phyloP scores from a whole-genome alignment of 2,329 filamentous ascomycete genomes.

The Exophiala sp. region DNA sequence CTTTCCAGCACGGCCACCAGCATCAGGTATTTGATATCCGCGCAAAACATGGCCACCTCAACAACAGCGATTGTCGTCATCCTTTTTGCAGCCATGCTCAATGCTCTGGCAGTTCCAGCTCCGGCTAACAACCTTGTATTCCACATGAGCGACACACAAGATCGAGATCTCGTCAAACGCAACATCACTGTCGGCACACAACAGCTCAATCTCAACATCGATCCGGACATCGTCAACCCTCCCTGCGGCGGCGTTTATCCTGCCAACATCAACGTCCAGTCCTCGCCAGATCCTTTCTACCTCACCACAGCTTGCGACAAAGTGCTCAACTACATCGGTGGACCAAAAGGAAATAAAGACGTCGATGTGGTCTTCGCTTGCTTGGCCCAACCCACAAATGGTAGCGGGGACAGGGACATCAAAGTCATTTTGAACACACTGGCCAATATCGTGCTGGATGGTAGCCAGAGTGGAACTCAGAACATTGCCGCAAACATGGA shows the following conservation, averaged over 20 bases:
- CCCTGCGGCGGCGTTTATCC: slow-evolving; percentile 14
- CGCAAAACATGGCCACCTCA: not conserved
- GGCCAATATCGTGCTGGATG: slow-evolving; percentile 3
- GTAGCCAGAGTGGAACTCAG: slow-evolving; percentile 5
- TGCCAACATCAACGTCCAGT: slow-evolving; percentile 19
- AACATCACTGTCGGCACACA: slow-evolving; percentile 3
- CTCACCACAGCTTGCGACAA: slow-evolving; percentile 10
- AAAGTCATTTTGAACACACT: slow-evolving; percentile 11
- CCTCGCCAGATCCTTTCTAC: slow-evolving; percentile 15
- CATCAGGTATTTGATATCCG: too few relatives aligned
- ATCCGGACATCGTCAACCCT: slow-evolving; percentile 32
- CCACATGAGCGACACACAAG: not conserved
- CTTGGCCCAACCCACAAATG: slow-evolving; percentile 2
- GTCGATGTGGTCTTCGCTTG: slow-evolving; percentile 18
- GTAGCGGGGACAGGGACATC: slow-evolving; percentile 12
- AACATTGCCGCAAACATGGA: slow-evolving; percentile 13
- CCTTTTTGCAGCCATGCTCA: not conserved
- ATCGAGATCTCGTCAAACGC: not conserved
- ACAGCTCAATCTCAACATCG: slow-evolving; percentile 19
- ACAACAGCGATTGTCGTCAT: not conserved
- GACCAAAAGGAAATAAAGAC: slow-evolving; percentile 11
- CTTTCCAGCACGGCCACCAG: too few relatives aligned
- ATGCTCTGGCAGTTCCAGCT: not conserved
- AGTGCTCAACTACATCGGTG: slow-evolving; percentile 16
- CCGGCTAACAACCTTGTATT: not conserved